Conservation (phyloP, 371 early-diverging fungal genomes). For the Zychaea mexicana region DNA sequence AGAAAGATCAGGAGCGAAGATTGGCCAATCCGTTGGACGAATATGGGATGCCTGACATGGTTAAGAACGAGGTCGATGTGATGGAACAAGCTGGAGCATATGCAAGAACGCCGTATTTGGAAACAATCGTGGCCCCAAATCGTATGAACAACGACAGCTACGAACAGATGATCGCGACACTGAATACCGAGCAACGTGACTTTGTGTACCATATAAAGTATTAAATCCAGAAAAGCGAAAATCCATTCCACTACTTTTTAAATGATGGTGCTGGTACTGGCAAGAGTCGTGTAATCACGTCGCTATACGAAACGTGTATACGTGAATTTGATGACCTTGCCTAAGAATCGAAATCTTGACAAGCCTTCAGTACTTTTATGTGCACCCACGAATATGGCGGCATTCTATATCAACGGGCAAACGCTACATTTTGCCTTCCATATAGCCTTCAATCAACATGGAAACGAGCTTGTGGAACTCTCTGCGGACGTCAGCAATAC, state of each 20-base stretch:
- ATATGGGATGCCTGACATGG: no score
- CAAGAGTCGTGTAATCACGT: slow-evolving; percentile 3
- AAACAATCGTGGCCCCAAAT: neutral
- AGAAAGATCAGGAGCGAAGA: no score
- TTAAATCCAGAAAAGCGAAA: neutral
- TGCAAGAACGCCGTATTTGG: neutral
- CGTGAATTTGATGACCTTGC: neutral
- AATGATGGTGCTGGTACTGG: slow-evolving; percentile 12
- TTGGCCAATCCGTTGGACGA: no score
- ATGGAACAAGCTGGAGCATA: neutral
- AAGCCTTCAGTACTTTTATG: slow-evolving; percentile 9
- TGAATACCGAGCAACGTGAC: neutral
- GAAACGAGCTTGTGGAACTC: neutral
- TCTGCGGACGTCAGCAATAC: neutral
- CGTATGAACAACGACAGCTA: neutral
- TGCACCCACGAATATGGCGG: slow-evolving; percentile 12
- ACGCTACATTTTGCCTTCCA: neutral
- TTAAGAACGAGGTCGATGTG: no score
- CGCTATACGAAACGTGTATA: slow-evolving; percentile 5
- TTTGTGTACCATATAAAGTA: neutral
- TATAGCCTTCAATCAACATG: slow-evolving; percentile 1
- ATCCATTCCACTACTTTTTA: neutral
- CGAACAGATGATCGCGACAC: neutral
- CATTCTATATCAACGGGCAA: slow-evolving; percentile 5
- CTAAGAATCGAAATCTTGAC: neutral